Conservation (phyloP, 2,329 filamentous ascomycete genomes). For the Curvularia hawaiiensis region DNA sequence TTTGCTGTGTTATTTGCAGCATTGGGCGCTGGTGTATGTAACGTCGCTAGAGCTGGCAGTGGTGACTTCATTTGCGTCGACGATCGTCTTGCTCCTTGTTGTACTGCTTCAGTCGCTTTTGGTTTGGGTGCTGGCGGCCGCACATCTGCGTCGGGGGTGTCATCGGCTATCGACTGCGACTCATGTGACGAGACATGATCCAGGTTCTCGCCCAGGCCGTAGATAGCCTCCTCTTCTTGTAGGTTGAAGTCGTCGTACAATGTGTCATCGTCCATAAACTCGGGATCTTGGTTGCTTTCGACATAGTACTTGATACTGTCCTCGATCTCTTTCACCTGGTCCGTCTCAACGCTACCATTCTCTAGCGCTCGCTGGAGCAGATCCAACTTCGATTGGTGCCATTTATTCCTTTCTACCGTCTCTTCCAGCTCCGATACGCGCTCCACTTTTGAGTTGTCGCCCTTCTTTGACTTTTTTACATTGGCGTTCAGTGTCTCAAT, state of each 20-base stretch:
- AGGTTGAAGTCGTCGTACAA: conserved; percentile 95
- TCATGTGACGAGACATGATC: conserved; percentile 96
- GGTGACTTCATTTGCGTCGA: conserved; percentile 93
- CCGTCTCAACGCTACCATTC: conserved; percentile 87
- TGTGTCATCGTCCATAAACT: conserved; percentile 91
- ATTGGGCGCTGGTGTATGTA: conserved; percentile 74
- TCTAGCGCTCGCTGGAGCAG: conserved; percentile 87
- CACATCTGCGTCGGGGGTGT: conserved; percentile 65
- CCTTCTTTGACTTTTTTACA: conserved; percentile 92
- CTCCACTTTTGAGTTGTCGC: conserved; percentile 79
- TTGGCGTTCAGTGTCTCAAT: conserved; percentile 83
- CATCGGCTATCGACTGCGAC: conserved; percentile 88
- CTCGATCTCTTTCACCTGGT: conserved; percentile 85
- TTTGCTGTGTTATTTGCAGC: conserved; percentile 64
- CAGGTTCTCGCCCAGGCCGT: conserved; percentile 78
- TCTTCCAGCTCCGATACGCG: conserved; percentile 85
- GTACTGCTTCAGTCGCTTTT: conserved; percentile 66
- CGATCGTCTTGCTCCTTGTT: conserved; percentile 68
- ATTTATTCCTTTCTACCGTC: conserved; percentile 90
- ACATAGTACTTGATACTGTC: conserved; percentile 96
- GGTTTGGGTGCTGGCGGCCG: conserved; percentile 57
- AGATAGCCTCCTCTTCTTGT: conserved; percentile 88
- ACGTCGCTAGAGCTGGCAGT: conserved; percentile 85
- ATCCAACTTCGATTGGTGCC: conserved; percentile 93
- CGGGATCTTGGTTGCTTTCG: conserved; percentile 82